Conservation (phyloP, 225 moss, liverwort and hornwort genomes). For the Takakia lepidozioides region DNA sequence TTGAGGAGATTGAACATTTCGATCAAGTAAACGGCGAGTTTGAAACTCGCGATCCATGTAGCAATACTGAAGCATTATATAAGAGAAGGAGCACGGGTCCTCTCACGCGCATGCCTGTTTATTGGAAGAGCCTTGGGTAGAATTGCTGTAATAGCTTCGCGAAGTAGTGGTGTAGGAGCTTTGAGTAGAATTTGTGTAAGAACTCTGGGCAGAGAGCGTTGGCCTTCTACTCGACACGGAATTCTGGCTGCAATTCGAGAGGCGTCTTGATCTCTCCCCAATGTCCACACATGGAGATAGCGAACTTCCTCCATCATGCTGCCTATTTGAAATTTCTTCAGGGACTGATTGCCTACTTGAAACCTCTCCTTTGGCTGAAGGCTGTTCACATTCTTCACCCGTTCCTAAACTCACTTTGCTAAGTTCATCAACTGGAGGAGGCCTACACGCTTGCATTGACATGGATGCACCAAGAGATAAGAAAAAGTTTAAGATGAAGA, state of each 20-base stretch:
- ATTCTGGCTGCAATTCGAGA: not conserved
- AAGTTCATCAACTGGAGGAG: conserved; percentile 1
- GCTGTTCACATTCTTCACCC: not conserved
- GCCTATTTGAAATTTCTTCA: not conserved
- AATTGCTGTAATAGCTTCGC: conserved; percentile 1
- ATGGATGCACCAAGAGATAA: too few species aligned
- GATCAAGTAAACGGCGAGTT: too few species aligned
- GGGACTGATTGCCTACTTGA: not conserved
- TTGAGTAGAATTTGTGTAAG: conserved; percentile 6
- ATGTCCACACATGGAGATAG: not conserved
- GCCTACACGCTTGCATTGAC: conserved; percentile 3
- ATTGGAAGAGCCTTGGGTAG: not conserved
- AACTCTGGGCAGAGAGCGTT: conserved; percentile 6
- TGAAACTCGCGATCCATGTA: too few species aligned
- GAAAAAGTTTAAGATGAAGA: too few species aligned
- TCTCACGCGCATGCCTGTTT: conserved; percentile 6
- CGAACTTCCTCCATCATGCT: not conserved
- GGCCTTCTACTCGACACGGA: not conserved
- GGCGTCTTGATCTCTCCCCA: not conserved
- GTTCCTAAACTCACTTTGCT: not conserved
- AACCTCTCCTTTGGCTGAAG: not conserved
- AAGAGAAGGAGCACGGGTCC: too few species aligned
- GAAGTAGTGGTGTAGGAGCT: conserved; percentile 7
- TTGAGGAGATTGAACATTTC: too few species aligned
- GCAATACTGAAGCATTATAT: too few species aligned